These are phyloP conservation scores for Xylaria scruposa DNA, from an alignment of 495 filamentous ascomycete genomes.

Conservation along the genomic window DNA sequence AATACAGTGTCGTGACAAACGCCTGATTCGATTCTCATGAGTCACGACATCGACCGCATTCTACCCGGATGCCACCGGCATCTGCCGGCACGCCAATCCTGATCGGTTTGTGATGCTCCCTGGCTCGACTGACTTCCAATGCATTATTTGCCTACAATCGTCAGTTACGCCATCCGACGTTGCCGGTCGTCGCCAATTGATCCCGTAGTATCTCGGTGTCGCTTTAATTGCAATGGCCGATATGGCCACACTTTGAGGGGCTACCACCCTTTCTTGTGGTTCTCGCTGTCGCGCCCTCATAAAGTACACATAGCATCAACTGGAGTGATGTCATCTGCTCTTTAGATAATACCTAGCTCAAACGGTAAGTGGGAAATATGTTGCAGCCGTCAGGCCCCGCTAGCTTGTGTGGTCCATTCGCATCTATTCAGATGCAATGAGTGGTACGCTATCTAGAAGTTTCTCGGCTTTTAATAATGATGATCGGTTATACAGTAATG, in stretches of 20 bases:
- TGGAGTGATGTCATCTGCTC: background rate
- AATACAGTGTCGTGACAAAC: background rate
- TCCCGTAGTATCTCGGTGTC: constrained; percentile 6
- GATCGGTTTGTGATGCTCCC: background rate
- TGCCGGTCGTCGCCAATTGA: constrained; percentile 13
- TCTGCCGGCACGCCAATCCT: constrained; percentile 8
- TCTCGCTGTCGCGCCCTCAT: background rate
- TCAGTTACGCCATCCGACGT: constrained; percentile 11
- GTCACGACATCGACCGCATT: constrained; percentile 25
- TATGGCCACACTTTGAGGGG: background rate
- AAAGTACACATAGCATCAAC: background rate
- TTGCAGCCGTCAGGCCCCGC: background rate
- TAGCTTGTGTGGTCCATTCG: background rate
- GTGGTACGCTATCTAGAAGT: background rate
- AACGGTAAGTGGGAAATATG: background rate
- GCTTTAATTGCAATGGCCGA: constrained; percentile 13
- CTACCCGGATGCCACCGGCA: constrained; percentile 21
- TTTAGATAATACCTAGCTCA: background rate
- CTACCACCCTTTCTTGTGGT: background rate
- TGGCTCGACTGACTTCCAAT: background rate
- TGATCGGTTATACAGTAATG: background rate
- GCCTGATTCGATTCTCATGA: constrained; percentile 24
- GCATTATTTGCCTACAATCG: background rate
- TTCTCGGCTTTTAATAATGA: constrained; percentile 1
- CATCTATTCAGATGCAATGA: background rate